These are phyloP conservation scores for Aphanomyces astaci DNA, from an alignment of 352 stramenopile species.

Conservation along the genomic window DNA sequence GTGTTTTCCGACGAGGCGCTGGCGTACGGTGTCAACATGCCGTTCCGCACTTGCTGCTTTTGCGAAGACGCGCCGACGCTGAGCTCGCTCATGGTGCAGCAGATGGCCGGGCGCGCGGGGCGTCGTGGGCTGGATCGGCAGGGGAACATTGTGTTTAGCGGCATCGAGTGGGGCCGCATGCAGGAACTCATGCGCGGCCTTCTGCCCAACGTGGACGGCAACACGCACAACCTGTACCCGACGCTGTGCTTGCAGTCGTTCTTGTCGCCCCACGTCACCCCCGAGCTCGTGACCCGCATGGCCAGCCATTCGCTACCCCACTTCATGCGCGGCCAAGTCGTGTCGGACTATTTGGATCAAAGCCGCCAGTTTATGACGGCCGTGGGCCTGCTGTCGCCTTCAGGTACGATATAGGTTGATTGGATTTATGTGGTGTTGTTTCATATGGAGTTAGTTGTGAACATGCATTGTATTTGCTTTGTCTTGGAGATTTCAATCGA, in stretches of 20 bases:
- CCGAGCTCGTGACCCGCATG: constrained; percentile 85
- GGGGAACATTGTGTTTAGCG: constrained; percentile 95
- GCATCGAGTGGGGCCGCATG: constrained; percentile 92
- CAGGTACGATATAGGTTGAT: too few species aligned
- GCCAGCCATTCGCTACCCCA: constrained; percentile 72
- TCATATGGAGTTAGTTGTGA: too few species aligned
- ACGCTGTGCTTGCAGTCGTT: constrained; percentile 89
- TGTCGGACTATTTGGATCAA: constrained; percentile 76
- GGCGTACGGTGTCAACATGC: constrained; percentile 99
- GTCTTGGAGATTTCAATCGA: too few species aligned
- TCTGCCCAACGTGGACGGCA: constrained; percentile 90
- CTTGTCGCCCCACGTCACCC: constrained; percentile 81
- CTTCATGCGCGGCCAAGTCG: constrained; percentile 46
- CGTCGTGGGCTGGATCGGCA: constrained; percentile 96
- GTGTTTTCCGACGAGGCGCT: constrained; percentile 98
- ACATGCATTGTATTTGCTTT: too few species aligned
- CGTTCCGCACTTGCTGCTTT: constrained; percentile 97
- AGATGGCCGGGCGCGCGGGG: constrained; percentile 97
- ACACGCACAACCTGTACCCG: constrained; percentile 85
- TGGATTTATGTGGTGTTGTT: too few species aligned
- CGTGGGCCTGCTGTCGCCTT: constrained; percentile 65
- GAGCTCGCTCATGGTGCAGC: constrained; percentile 96
- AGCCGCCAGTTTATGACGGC: constrained; percentile 88
- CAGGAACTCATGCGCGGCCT: constrained; percentile 95
- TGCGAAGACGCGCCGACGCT: constrained; percentile 95